These are phyloP conservation scores for Hanseniaspora valbyensis DNA, from an alignment of 805 yeast genomes.

Conservation along the genomic window DNA sequence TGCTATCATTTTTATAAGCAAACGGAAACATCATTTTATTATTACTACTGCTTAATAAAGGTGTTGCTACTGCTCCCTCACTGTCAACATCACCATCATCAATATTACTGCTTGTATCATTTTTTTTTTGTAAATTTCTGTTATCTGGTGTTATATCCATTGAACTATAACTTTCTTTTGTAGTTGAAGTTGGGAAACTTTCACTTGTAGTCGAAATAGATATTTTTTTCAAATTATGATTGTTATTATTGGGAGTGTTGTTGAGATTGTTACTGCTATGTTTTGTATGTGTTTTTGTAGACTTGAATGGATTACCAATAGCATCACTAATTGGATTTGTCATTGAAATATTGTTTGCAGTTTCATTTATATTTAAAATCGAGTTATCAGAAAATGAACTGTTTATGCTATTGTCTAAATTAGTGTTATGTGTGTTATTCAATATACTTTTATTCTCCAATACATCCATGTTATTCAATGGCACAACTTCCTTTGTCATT, in stretches of 20 bases:
- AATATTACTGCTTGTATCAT: neutral
- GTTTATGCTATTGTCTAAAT: too few species aligned
- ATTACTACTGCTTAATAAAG: neutral
- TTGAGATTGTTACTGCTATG: neutral
- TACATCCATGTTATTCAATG: neutral
- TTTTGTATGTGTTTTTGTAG: neutral
- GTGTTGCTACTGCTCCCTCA: conserved; percentile 10
- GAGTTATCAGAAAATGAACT: neutral
- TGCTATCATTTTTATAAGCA: neutral
- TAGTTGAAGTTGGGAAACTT: neutral
- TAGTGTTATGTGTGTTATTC: neutral
- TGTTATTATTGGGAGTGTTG: neutral
- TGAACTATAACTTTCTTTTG: neutral
- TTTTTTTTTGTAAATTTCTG: neutral
- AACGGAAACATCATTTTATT: neutral
- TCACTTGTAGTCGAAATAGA: neutral
- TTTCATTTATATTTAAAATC: neutral
- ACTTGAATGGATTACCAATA: conserved; percentile 3
- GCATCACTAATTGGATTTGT: neutral
- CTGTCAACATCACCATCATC: neutral
- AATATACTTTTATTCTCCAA: neutral
- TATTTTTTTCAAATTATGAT: too few species aligned
- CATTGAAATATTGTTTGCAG: neutral
- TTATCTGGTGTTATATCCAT: neutral
- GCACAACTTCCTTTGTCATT: conserved; percentile 18